Evolutionary conservation across 495 filamentous ascomycete species (phyloP).

Genomic region (Lasiosphaeria miniovina): DNA sequence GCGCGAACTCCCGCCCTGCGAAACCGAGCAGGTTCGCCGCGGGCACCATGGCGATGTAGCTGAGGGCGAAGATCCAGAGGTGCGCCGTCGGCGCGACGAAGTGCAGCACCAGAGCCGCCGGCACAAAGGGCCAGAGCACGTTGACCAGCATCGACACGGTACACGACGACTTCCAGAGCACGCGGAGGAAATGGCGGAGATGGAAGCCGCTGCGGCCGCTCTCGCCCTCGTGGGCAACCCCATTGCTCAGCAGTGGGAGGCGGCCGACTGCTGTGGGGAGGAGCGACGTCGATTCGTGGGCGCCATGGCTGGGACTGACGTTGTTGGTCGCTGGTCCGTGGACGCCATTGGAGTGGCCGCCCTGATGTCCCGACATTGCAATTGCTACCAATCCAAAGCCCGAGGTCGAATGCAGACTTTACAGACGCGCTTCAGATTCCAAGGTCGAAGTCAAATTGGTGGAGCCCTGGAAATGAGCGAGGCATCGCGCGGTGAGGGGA

Average conservation of each 20-base stretch:
- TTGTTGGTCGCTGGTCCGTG: no score
- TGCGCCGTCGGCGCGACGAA: slow-evolving; percentile 38
- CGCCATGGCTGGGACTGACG: background rate
- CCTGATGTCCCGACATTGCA: no score
- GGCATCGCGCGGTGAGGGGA: no score
- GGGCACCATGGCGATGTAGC: slow-evolving; percentile 59
- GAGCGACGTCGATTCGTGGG: background rate
- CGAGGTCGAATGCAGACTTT: no score
- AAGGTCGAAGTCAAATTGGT: no score
- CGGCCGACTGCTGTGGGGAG: background rate
- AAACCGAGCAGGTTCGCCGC: slow-evolving; percentile 84
- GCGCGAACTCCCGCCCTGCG: slow-evolving; percentile 73
- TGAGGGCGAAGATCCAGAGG: slow-evolving; percentile 15
- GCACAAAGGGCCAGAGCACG: slow-evolving; percentile 39
- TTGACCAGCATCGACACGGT: slow-evolving; percentile 24
- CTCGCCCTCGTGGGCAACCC: slow-evolving; percentile 21
- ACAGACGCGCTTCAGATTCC: no score
- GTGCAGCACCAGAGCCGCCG: slow-evolving; percentile 34
- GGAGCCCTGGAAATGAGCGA: no score
- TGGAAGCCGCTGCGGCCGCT: slow-evolving; percentile 26
- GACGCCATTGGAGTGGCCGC: no score
- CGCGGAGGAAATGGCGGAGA: slow-evolving; percentile 19
- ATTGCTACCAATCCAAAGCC: no score
- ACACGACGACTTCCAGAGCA: slow-evolving; percentile 24
- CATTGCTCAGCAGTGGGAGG: background rate